Conservation (phyloP, 2,329 filamentous ascomycete species). For the Fusarium verrucosum region DNA sequence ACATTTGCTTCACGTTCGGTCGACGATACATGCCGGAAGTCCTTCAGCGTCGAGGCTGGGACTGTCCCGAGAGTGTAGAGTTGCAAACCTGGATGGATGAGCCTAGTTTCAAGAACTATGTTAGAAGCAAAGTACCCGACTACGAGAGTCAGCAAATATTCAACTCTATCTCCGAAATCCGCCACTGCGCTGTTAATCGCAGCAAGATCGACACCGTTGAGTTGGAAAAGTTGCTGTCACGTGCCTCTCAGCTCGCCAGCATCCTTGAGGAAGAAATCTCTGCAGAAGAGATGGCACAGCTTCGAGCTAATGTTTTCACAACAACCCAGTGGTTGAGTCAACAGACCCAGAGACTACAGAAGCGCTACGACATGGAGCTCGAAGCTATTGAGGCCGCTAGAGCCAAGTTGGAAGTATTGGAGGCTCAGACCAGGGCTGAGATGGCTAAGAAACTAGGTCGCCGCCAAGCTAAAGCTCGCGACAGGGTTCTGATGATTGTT, state of each 20-base stretch:
- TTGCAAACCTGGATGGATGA: not conserved
- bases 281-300: fast-evolving
- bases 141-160: fast-evolving
- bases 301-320: fast-evolving
- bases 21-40: not conserved
- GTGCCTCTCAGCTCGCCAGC: fast-evolving
- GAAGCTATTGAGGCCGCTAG: not conserved
- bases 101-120: fast-evolving
- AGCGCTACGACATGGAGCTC: fast-evolving
- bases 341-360: fast-evolving
- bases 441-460: not conserved
- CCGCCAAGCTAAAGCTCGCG: not conserved
- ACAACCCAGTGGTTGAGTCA: not conserved
- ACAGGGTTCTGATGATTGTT: not conserved
- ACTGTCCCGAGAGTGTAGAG: not conserved
- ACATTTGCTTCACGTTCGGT: not conserved
- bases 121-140: fast-evolving
- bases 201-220: fast-evolving
- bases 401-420: not conserved
- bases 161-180: not conserved
- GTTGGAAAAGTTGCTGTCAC: fast-evolving
- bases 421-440: not conserved
- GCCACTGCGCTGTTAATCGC: not conserved
- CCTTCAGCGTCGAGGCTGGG: not conserved
- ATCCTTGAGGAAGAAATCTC: fast-evolving